These are phyloP conservation scores for Castanea mollissima DNA, from an alignment of 306 rosid genomes.

Conservation along the genomic window DNA sequence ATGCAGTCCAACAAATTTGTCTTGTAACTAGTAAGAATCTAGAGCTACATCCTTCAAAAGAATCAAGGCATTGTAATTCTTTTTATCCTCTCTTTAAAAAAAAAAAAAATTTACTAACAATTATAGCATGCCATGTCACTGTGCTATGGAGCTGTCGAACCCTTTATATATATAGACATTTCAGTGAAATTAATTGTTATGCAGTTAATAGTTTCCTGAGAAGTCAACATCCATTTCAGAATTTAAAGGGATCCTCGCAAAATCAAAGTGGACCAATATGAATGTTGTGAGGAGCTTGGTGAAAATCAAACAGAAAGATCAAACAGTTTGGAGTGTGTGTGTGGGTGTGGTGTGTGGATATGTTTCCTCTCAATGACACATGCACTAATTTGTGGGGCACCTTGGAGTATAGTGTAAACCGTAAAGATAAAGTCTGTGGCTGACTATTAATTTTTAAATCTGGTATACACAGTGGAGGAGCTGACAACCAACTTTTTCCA, in stretches of 20 bases:
- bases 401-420: not conserved
- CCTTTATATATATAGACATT: not conserved
- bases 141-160: not conserved
- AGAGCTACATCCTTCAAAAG: not conserved
- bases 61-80: not conserved
- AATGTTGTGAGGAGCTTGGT: too few species aligned
- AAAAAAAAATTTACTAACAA: not conserved
- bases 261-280: too few species aligned
- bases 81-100: not conserved
- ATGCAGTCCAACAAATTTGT: not conserved
- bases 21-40: not conserved
- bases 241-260: too few species aligned
- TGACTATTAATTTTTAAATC: too few species aligned
- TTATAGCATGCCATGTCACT: not conserved
- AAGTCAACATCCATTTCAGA: too few species aligned
- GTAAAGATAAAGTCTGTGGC: not conserved
- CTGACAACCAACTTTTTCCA: not conserved
- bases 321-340: too few species aligned
- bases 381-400: not conserved
- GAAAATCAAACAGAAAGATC: too few species aligned
- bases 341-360: too few species aligned
- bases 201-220: not conserved
- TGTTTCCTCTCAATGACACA: too few species aligned
- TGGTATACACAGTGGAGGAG: not conserved
- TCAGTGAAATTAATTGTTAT: not conserved